Conservation (phyloP, 31 red algal genomes). For the Porphyra umbilicalis region DNA sequence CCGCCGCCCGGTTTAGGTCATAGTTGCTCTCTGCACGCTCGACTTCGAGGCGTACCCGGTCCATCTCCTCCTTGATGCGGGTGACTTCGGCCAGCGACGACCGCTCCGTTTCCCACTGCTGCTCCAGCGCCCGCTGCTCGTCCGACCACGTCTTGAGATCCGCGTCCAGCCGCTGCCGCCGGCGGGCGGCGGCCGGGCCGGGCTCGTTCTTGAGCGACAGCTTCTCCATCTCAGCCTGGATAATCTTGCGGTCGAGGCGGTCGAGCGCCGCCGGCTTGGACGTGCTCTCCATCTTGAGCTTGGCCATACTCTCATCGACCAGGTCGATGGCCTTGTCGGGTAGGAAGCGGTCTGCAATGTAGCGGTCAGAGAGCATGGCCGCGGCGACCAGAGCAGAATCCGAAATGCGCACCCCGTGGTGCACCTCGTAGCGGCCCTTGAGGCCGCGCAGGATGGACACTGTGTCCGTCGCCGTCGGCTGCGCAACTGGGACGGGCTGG, state of each 20-base stretch:
- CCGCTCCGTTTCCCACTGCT: slow-evolving; percentile 83
- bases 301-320: slow-evolving; percentile 86
- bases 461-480: slow-evolving; percentile 90
- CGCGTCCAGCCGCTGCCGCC: slow-evolving; percentile 31
- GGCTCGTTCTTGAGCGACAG: slow-evolving; percentile 80
- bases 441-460: slow-evolving; percentile 92
- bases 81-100: slow-evolving; percentile 51
- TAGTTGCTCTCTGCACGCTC: slow-evolving; percentile 89
- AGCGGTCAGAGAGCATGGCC: slow-evolving; percentile 71
- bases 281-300: slow-evolving; percentile 89
- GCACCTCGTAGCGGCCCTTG: slow-evolving; percentile 96
- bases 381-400: slow-evolving; percentile 75
- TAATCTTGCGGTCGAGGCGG: slow-evolving; percentile 74
- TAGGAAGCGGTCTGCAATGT: slow-evolving; percentile 94
- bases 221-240: slow-evolving; percentile 97
- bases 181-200: slow-evolving; percentile 35
- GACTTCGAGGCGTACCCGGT: slow-evolving; percentile 60
- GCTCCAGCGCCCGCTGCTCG: slow-evolving; percentile 64
- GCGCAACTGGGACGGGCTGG: slow-evolving; percentile 90
- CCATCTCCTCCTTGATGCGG: slow-evolving; percentile 83
- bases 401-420: slow-evolving; percentile 85
- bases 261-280: slow-evolving; percentile 88
- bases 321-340: slow-evolving; percentile 99
- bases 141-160: slow-evolving; percentile 65
- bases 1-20: slow-evolving; percentile 83